Percentiles rank a stretch among this genome's conserved stretches.
These are phyloP conservation scores for Collybia nuda DNA, from an alignment of 768 basidiomycete genomes.

Conservation along the genomic window DNA sequence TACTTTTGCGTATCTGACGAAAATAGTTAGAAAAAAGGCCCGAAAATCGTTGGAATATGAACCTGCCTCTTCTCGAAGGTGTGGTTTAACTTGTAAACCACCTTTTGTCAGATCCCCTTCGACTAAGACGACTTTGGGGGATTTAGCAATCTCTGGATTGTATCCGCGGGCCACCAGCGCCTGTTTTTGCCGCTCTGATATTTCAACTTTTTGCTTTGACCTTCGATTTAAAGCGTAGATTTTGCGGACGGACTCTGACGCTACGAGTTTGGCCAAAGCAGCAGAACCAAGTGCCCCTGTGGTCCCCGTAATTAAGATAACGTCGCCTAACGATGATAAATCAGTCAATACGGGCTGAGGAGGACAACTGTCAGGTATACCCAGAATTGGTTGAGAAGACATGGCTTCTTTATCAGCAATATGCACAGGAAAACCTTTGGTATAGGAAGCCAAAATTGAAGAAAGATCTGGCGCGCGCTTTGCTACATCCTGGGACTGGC, in stretches of 20 bases:
- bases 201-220: not conserved
- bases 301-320: constrained; percentile 33
- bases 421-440: not conserved
- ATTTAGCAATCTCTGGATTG: not conserved
- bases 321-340: constrained; percentile 11
- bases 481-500: not conserved
- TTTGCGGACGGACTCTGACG: constrained; percentile 7
- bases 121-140: not conserved
- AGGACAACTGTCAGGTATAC: not conserved
- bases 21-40: not conserved
- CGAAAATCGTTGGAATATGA: not conserved
- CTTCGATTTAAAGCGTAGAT: constrained; percentile 30
- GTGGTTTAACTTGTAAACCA: not conserved
- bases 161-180: constrained; percentile 2
- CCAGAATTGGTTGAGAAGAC: not conserved
- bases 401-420: not conserved
- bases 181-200: constrained; percentile 1
- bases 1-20: constrained; percentile 2
- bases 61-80: constrained; percentile 5
- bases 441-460: not conserved
- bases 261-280: constrained; percentile 24
- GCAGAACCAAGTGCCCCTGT: constrained; percentile 32
- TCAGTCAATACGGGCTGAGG: not conserved
- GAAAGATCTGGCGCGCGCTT: not conserved
- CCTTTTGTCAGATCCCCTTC: constrained; percentile 2